Base-by-base conservation (phyloP, 129 eudicot species). In the Gnaphalium uliginosum region DNA sequence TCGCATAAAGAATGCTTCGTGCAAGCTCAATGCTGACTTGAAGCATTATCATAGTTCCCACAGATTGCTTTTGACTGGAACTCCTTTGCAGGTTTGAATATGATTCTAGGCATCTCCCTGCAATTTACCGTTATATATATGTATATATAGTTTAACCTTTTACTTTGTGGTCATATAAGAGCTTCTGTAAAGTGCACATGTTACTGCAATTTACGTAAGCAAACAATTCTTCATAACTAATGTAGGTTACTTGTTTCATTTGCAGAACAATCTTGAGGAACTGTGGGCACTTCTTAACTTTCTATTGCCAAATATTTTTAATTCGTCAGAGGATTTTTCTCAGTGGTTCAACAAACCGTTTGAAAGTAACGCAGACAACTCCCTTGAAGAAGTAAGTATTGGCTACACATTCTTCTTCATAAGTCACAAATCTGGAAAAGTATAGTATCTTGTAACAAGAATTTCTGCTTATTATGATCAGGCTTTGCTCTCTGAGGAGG, bases 331-430 rank as follows among this genome's bases (percentile, higher is more conserved):
- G 41, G 98, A 94, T 88, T 94, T 90, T 80, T 90, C 98, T 73
- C 98, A 94, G 71, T 94, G 98, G 98, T 94, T 94, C 82, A 94
- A 94, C 82, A 94, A 94, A 81, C 98, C 97, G 23, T 90, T 94
- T 84, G 96, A 90, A 86, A 79, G 96, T 77, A 90, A 82, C 68
- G 93, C 91, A 66, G 97, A 94, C 71, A 94, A 77, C 86, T 87
- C 98, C 64, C 87, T 87, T 46, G 97, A 94, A 83, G 89, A 94
- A 81, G 98, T 94, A 71, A 82, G 90, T 30, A 70, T 68, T 39
- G 50, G n/a, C 74, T 71, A 39, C 22, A 15, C 29, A 32, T 25
- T 43, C 29, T 62, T 27, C 21, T 72, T 8, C 6, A 66, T 56
- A 54, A 62, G 73, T 63, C 46, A 60, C 27, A 77, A 67, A 6